Percentiles rank a stretch among this genome's conserved stretches.
Conservation (phyloP, 2,329 filamentous ascomycete genomes). For the Alternaria incomplexa region DNA sequence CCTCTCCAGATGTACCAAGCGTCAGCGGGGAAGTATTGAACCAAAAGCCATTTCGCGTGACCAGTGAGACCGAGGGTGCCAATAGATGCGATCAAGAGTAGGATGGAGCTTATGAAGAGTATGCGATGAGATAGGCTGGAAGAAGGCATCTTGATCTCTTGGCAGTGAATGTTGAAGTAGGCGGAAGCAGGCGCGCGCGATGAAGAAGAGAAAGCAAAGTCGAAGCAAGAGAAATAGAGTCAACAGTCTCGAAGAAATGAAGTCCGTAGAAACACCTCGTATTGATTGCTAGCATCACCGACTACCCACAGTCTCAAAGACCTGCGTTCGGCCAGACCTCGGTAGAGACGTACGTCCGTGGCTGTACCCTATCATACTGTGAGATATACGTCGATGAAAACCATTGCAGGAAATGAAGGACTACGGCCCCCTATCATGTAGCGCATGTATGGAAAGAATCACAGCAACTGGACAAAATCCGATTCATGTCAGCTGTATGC, state of each 20-base stretch:
- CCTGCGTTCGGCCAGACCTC: background rate
- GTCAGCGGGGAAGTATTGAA: background rate
- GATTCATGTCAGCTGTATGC: background rate
- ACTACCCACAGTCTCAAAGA: background rate
- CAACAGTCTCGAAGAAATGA: background rate
- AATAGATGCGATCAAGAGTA: background rate
- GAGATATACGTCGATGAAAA: background rate
- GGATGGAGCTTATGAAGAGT: background rate
- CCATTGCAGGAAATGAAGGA: background rate
- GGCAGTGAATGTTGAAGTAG: background rate
- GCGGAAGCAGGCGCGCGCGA: background rate
- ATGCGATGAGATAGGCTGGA: background rate
- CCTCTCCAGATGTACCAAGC: constrained; percentile 2
- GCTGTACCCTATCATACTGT: background rate
- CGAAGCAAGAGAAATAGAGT: background rate
- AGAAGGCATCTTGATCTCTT: background rate
- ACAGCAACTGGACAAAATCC: background rate
- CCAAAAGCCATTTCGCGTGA: background rate
- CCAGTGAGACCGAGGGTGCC: background rate
- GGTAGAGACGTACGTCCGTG: background rate
- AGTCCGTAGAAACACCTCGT: background rate
- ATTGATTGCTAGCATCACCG: background rate
- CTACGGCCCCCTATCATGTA: background rate
- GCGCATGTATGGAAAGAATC: background rate
- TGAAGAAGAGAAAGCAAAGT: background rate